Evolutionary conservation across 768 basidiomycete genomes (phyloP).

Genomic region (Pulveroboletus sp.): DNA sequence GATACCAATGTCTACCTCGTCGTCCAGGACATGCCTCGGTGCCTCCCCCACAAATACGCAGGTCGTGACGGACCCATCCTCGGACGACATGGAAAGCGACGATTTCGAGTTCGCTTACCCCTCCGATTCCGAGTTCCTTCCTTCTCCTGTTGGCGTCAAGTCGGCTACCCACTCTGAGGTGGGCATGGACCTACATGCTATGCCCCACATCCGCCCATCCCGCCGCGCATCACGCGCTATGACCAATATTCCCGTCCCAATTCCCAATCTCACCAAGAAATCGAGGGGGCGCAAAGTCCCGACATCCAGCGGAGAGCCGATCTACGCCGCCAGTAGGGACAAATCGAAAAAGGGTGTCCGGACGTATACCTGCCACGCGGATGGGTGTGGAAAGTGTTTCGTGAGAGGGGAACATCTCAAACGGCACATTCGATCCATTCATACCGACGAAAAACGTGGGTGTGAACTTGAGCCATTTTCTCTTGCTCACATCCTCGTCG

Average conservation of each 20-base stretch:
- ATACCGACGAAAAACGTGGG: conserved; percentile 83
- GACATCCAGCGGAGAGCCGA: conserved; percentile 25
- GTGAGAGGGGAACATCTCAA: conserved; percentile 77
- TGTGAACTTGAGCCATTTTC: conserved; percentile 4
- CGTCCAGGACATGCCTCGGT: not conserved
- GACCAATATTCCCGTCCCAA: conserved; percentile 37
- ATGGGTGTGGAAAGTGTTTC: conserved; percentile 77
- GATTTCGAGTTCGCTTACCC: conserved; percentile 14
- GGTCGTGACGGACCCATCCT: conserved; percentile 1
- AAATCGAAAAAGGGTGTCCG: conserved; percentile 36
- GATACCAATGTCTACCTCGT: conserved; percentile 4
- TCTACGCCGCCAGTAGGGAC: conserved; percentile 25
- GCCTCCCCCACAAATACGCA: conserved; percentile 2
- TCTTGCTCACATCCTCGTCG: not conserved
- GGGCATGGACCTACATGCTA: not conserved
- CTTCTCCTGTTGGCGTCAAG: conserved; percentile 6
- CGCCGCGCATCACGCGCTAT: conserved; percentile 22
- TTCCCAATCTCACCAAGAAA: conserved; percentile 48
- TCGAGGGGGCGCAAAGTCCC: conserved; percentile 47
- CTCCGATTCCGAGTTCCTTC: conserved; percentile 24
- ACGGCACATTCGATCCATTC: conserved; percentile 73
- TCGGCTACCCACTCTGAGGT: conserved; percentile 6
- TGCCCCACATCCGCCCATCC: conserved; percentile 10
- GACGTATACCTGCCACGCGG: conserved; percentile 60
- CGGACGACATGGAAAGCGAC: conserved; percentile 17